Evolutionary conservation across 1,139 yeast species (phyloP), one percentile per base, ranked within the genome.

Genomic region (Hemisphaericaspora subhashii): DNA sequence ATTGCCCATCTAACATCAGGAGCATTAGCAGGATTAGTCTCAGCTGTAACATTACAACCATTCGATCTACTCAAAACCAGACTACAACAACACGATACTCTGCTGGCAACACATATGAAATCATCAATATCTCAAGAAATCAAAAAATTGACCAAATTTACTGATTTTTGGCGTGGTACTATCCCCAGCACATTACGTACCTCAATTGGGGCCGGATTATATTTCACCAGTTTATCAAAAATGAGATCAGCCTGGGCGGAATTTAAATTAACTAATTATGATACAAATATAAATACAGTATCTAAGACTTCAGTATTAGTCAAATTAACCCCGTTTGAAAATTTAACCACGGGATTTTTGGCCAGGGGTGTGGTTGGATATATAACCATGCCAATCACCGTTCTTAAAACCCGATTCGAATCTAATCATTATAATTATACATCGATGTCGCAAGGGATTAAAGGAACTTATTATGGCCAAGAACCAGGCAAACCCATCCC

Each of bases 381-480:
- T 47, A 47, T 86, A 15, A 88, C 96, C n/a, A 92, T 92, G 98
- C 98, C 98, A 0, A 78, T 92, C n/a, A 92, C 98, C 0, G 81
- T 92, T n/a, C 65, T 92, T 34, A 92, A 92, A 56, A 94, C 95
- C 9, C 72, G 98, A 33, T 89, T 77, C 53, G 98, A 92, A 61
- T 82, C 89, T 5, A 84, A 84, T 38, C 51, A 83, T 42, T 90
- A 86, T 62, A 65, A 76, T 35, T 89, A 89, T 60, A 72, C 67
- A 31, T 80, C 95, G 11, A 59, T 92, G 53, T 51, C 60, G 22
- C 83, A 79, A 35, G 94, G 96, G 0, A 58, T 78, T 1, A 64
- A 57, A 30, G 79, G 80, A 10, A 85, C 89, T 3, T 81, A 75
- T 44, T 29, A 40, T 26, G 52, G 55, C 35, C 66, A 65, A 40